phyloP scores from a whole-genome alignment of 805 yeast genomes.

The Candida montana region DNA sequence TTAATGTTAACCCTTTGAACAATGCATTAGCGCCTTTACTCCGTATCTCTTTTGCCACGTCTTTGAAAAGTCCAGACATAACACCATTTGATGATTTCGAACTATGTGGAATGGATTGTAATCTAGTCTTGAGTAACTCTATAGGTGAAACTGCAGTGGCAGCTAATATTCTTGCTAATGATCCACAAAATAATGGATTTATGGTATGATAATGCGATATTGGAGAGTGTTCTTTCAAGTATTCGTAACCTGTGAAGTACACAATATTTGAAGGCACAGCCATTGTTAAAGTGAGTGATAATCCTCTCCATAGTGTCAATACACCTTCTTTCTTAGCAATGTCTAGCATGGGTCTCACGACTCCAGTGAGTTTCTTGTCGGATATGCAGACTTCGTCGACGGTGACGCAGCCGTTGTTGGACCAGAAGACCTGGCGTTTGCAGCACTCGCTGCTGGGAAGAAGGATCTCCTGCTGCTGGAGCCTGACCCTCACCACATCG shows the following conservation, averaged over 20 bases:
- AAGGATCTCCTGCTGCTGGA: slow-evolving; percentile 71
- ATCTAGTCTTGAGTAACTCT: slow-evolving; percentile 79
- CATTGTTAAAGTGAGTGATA: slow-evolving; percentile 77
- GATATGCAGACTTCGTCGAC: slow-evolving; percentile 28
- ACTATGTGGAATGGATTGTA: slow-evolving; percentile 77
- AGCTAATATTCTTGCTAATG: slow-evolving; percentile 73
- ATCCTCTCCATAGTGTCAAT: slow-evolving; percentile 81
- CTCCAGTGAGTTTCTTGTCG: slow-evolving; percentile 45
- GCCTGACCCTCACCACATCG: slow-evolving; percentile 71
- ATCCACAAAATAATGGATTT: slow-evolving; percentile 83
- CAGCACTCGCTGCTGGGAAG: slow-evolving; percentile 39
- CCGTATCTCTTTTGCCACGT: slow-evolving; percentile 46
- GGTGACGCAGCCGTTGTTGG: slow-evolving; percentile 23
- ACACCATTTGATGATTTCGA: slow-evolving; percentile 23
- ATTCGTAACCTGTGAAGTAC: slow-evolving; percentile 91
- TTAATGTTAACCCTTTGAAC: slow-evolving; percentile 80
- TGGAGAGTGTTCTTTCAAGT: slow-evolving; percentile 71
- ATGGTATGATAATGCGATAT: slow-evolving; percentile 33
- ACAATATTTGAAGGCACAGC: slow-evolving; percentile 91
- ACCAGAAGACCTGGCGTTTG: slow-evolving; percentile 30
- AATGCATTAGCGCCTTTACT: slow-evolving; percentile 56
- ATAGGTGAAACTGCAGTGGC: slow-evolving; percentile 85
- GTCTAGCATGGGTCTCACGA: slow-evolving; percentile 64
- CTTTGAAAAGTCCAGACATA: slow-evolving; percentile 43
- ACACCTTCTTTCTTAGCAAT: slow-evolving; percentile 73